These are phyloP conservation scores for Omphalotus olearius DNA, from an alignment of 1,284 basidiomycete genomes.

Conservation along the genomic window DNA sequence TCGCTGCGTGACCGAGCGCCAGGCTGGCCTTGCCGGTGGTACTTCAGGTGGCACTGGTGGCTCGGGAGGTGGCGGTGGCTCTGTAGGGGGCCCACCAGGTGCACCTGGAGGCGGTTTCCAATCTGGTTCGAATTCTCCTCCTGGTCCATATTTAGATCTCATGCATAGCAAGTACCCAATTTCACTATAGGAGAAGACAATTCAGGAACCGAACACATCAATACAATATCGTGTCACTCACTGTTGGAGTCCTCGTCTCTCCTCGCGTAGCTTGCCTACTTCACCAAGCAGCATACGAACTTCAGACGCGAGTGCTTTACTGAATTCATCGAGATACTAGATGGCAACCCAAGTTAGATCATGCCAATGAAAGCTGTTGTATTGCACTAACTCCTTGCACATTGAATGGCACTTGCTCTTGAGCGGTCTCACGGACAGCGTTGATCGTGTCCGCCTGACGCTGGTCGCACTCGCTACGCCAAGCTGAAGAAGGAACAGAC, in stretches of 20 bases:
- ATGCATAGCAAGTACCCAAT: conserved; percentile 61
- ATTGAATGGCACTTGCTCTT: conserved; percentile 72
- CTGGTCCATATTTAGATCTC: conserved; percentile 68
- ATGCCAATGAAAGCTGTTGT: not conserved
- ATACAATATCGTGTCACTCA: conserved; percentile 33
- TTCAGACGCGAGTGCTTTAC: conserved; percentile 72
- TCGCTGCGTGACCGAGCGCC: conserved; percentile 47
- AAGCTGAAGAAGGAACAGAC: conserved; percentile 34
- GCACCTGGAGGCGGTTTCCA: conserved; percentile 54
- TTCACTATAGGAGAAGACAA: conserved; percentile 41
- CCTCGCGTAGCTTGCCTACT: conserved; percentile 72
- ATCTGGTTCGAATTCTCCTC: conserved; percentile 71
- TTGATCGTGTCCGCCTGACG: conserved; percentile 62
- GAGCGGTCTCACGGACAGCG: conserved; percentile 58
- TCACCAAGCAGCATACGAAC: conserved; percentile 73
- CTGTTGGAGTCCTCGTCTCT: conserved; percentile 68
- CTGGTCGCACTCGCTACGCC: conserved; percentile 55
- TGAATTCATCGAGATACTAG: conserved; percentile 77
- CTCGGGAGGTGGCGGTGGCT: conserved; percentile 37
- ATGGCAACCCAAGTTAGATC: conserved; percentile 10
- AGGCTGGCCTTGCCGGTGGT: conserved; percentile 46
- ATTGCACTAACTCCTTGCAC: conserved; percentile 57
- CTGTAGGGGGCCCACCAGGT: conserved; percentile 32
- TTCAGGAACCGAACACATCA: not conserved
- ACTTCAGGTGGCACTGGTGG: conserved; percentile 35